phyloP scores from a whole-genome alignment of 2,329 filamentous ascomycete species.

The Pseudogymnoascus destructans region DNA sequence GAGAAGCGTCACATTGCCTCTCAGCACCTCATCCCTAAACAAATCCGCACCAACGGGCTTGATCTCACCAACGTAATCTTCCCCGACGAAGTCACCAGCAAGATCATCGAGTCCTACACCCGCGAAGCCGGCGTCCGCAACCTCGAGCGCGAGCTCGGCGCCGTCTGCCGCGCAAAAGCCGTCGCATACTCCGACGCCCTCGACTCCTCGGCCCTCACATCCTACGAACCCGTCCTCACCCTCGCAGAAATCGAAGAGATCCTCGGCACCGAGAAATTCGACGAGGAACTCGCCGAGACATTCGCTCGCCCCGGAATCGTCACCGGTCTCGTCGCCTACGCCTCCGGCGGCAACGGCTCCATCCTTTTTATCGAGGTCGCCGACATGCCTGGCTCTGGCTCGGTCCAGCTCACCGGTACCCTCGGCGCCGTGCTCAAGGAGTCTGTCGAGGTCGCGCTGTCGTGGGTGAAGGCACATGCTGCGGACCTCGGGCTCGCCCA shows the following conservation, averaged over 20 bases:
- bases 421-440: slow-evolving; percentile 95
- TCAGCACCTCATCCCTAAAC: slow-evolving; percentile 90
- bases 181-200: slow-evolving; percentile 88
- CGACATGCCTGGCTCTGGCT: slow-evolving; percentile 87
- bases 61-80: slow-evolving; percentile 61
- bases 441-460: slow-evolving; percentile 87
- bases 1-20: slow-evolving; percentile 94
- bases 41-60: slow-evolving; percentile 82
- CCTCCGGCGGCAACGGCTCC: slow-evolving; percentile 79
- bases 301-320: slow-evolving; percentile 77
- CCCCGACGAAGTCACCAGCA: slow-evolving; percentile 74
- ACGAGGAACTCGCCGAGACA: slow-evolving; percentile 90
- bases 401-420: slow-evolving; percentile 90
- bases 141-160: slow-evolving; percentile 87
- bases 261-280: slow-evolving; percentile 82
- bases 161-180: slow-evolving; percentile 86
- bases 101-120: slow-evolving; percentile 93
- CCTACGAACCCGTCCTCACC: slow-evolving; percentile 62
- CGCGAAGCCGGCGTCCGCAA: slow-evolving; percentile 93
- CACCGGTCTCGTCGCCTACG: slow-evolving; percentile 91
- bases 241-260: slow-evolving; percentile 79
- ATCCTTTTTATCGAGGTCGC: slow-evolving; percentile 98
- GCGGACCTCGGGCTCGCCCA: slow-evolving; percentile 77
- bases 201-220: slow-evolving; percentile 50
- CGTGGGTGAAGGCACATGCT: slow-evolving; percentile 94